phyloP scores from a whole-genome alignment of 345 rosid species.

The Luvunga scandens region DNA sequence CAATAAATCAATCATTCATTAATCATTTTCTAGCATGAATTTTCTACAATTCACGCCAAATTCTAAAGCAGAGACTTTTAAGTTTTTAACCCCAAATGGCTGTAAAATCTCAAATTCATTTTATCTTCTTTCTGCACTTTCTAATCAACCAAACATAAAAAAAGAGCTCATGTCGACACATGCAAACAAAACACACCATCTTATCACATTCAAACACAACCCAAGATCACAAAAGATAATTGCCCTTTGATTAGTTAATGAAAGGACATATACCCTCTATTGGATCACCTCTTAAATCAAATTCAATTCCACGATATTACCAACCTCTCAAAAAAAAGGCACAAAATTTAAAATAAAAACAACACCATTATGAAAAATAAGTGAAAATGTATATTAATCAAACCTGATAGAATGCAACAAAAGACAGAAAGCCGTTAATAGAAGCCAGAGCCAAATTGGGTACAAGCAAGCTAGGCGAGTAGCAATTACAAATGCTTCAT shows the following conservation, averaged over 20 bases:
- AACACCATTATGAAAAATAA: neutral
- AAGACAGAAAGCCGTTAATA: constrained; percentile 23
- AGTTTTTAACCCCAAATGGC: too few relatives aligned
- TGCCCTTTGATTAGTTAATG: neutral
- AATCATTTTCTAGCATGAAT: too few relatives aligned
- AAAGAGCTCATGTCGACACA: neutral
- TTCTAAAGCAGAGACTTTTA: too few relatives aligned
- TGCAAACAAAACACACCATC: neutral
- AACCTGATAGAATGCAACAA: constrained; percentile 42
- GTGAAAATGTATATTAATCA: neutral
- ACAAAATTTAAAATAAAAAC: neutral
- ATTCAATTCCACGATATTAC: neutral
- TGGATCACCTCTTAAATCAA: neutral
- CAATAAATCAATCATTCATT: too few relatives aligned
- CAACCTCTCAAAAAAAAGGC: neutral
- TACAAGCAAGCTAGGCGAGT: too few relatives aligned
- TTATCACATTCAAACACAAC: neutral
- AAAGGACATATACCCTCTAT: neutral
- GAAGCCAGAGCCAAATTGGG: constrained; percentile 18
- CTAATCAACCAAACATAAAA: neutral
- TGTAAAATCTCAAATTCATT: neutral
- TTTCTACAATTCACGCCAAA: too few relatives aligned
- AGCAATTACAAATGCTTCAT: too few relatives aligned
- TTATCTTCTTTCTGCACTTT: neutral
- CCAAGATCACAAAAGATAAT: neutral